These are phyloP conservation scores for Prorocentrum cordatum DNA, from an alignment of 169 alveolate species.

Conservation along the genomic window DNA sequence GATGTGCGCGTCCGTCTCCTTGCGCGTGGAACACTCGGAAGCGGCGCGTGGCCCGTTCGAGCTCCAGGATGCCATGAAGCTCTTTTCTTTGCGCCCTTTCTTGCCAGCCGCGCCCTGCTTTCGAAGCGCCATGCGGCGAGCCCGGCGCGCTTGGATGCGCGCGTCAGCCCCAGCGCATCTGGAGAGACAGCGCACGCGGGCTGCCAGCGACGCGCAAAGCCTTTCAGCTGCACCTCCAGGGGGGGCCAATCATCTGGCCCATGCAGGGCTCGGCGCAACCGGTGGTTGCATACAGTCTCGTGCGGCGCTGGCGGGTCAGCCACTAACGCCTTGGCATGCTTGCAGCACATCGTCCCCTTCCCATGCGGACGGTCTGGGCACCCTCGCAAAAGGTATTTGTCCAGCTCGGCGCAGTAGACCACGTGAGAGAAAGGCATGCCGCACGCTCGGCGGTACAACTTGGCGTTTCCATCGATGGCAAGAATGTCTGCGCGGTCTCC, in stretches of 20 bases:
- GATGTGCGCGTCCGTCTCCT: neutral
- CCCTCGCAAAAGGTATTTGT: neutral
- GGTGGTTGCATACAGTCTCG: neutral
- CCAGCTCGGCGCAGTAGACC: neutral
- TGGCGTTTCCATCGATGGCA: neutral
- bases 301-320: neutral
- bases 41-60: neutral
- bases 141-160: neutral
- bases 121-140: neutral
- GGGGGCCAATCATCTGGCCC: neutral
- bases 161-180: neutral
- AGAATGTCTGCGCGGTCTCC: neutral
- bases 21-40: neutral
- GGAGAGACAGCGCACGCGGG: neutral
- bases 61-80: neutral
- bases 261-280: neutral
- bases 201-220: constrained; percentile 2
- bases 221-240: neutral
- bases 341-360: neutral
- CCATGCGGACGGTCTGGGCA: neutral
- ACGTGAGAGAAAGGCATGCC: neutral
- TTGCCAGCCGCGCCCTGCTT: neutral
- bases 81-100: neutral
- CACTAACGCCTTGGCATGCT: neutral
- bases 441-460: neutral